Percentiles rank a stretch among this genome's conserved stretches.
Conservation (phyloP, 306 rosid species). For the Castanospermum australe region DNA sequence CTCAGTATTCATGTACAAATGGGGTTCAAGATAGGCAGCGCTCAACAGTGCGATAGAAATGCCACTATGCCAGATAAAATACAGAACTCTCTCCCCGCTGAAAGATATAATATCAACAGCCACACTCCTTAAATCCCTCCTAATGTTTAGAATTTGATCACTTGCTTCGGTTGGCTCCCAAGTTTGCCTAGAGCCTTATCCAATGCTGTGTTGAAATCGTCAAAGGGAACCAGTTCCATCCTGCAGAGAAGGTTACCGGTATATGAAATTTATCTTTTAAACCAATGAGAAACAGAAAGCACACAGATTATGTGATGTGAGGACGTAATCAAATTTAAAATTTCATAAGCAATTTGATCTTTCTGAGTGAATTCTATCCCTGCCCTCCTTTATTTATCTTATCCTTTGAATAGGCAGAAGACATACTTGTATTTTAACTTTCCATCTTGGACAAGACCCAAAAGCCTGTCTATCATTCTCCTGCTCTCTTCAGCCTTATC, state of each 20-base stretch:
- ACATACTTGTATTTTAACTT: conserved; percentile 80
- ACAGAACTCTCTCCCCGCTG: not conserved
- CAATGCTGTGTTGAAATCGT: conserved; percentile 63
- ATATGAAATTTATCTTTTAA: conserved; percentile 4
- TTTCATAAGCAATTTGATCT: not conserved
- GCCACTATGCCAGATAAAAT: not conserved
- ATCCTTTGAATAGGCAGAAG: not conserved
- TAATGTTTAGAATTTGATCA: conserved; percentile 60
- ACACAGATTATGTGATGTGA: not conserved
- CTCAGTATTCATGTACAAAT: not conserved
- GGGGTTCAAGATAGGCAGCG: not conserved
- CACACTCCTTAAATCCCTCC: not conserved
- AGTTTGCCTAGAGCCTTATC: conserved; percentile 83
- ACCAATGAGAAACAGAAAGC: not conserved
- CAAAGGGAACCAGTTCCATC: conserved; percentile 81
- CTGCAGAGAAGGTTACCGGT: conserved; percentile 37
- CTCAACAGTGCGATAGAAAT: not conserved
- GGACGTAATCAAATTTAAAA: not conserved
- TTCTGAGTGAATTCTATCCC: not conserved
- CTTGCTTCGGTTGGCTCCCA: conserved; percentile 97
- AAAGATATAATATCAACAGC: not conserved
- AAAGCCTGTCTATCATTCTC: conserved; percentile 74
- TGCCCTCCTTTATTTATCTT: too few species aligned
- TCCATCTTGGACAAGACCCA: conserved; percentile 65
- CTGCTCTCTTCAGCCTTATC: conserved; percentile 74